Evolutionary conservation across 176 grass and related monocot genomes (phyloP), one percentile per base, ranked within the genome.

Genomic region (Bothriochloa decipiens): DNA sequence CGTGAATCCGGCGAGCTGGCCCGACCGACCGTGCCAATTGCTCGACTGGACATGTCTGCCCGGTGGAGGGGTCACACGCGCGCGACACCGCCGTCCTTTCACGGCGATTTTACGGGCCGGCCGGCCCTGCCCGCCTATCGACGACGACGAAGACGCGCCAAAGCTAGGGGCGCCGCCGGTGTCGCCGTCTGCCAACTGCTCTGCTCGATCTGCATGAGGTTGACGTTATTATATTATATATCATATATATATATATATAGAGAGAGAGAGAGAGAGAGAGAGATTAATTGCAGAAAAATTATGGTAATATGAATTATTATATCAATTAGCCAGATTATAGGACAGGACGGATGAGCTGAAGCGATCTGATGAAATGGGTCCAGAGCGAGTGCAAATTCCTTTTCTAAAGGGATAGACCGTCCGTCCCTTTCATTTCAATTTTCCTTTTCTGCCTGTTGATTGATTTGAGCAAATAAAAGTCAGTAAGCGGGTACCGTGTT

Each of bases 51-150:
- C 81, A 72, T 75, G 82, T 84, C 86, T 64, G 29, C 52, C 66
- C 11, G 65, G 64, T 83, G 73, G 52, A 10, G 80, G 75, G 68
- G 16, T 60, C 17, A 20, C 20, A 45, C 82, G 80, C 77, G 81
- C 69, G 47, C 76, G 81, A 89, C 87, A 88, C n/a, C 26, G 46
- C 76, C 70, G 47, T 81, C 87, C 45, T 89, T 39, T 85, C 76
- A 1, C 39, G 26, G 6, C 79, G 60, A 80, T 80, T 74, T 78
- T 64, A 83, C 80, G 47, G 61, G 61, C 68, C 58, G 46, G 60
- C 39, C 22, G 0, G 36, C 57, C 29, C 29, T 32, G 29, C 29
- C 29, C 29, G 29, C 29, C 61, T 11, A 60, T 2, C 42, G 27
- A 45, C 5, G 39, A 53, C 46, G 49, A 53, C 5, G 49, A 72